These are phyloP conservation scores for Claviceps sp. DNA, from an alignment of 2,329 filamentous ascomycete species.

Conservation along the genomic window DNA sequence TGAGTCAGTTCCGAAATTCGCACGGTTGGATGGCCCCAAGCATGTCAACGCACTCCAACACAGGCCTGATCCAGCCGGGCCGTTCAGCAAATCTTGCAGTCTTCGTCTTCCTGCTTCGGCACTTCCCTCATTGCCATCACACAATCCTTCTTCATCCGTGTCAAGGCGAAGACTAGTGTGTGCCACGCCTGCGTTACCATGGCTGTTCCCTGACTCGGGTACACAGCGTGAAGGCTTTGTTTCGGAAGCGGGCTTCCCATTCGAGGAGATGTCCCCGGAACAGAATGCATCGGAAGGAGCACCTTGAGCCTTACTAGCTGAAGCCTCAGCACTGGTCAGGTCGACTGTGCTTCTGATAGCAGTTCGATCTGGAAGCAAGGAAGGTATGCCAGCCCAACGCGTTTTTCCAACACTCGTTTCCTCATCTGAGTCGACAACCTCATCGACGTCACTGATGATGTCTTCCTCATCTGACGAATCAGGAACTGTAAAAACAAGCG, in stretches of 20 bases:
- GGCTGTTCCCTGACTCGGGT: not conserved
- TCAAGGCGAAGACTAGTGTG: not conserved
- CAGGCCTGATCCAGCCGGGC: not conserved
- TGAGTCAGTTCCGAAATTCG: not conserved
- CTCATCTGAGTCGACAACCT: constrained; percentile 10
- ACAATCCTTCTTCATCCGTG: not conserved
- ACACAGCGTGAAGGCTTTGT: not conserved
- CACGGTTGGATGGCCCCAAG: not conserved
- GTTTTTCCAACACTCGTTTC: constrained; percentile 13
- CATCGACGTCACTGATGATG: constrained; percentile 14
- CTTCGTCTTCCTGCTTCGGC: not conserved
- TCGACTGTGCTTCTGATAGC: constrained; percentile 9
- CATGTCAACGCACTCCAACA: not conserved
- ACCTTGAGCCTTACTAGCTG: not conserved
- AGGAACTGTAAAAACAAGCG: constrained; percentile 26
- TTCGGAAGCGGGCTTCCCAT: not conserved
- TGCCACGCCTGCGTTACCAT: not conserved
- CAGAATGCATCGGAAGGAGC: not conserved
- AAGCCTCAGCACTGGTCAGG: constrained; percentile 8
- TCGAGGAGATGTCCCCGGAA: not conserved
- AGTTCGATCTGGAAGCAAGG: constrained; percentile 7
- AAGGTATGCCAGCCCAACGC: constrained; percentile 15
- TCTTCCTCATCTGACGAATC: constrained; percentile 26
- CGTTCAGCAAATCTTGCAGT: too few species aligned
- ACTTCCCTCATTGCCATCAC: not conserved